Base-by-base conservation (phyloP, 306 rosid genomes). In the Ormosia semicastrata region DNA sequence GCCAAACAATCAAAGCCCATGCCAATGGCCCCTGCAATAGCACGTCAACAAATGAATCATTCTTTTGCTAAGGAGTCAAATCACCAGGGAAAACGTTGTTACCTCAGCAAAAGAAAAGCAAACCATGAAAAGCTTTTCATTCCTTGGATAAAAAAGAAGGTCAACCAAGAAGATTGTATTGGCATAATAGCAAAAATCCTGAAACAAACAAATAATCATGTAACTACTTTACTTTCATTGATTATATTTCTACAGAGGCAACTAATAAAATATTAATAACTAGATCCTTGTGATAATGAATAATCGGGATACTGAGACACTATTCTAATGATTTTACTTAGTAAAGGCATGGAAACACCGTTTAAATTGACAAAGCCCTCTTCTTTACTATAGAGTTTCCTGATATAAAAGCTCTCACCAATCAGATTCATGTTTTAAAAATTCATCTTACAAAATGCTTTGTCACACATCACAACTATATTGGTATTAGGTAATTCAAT, bases 61-160 rank as follows among this genome's bases (percentile, higher is more conserved):
- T 66, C 33, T 66, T 85, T 62, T 32, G 5, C 39, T 12, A 17
- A 62, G 77, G 73, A 76, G 44, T 34, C 73, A 85, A 85, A 24
- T 53, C 41, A 66, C 15, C 14, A 53, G 24, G 4, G 43, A 75
- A 39, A 71, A 67, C 12, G 8, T 41, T 73, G 91, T 82, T 81
- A 95, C 99, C 99, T 95, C 99, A 12, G 99, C 97, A 89, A 95
- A 95, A 41, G 98, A 88, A 89, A 95, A 95, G 90, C 97, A 91
- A 78, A 95, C 85, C 94, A 93, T 84, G 90, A 95, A 95, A 76
- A 95, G 89, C 91, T 93, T 95, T 85, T 93, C 99, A 9, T 95
- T 85, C 85, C 59, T 88, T 18, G 92, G 93, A 89, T 88, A 88
- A 46, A 90, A 86, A 47, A 93, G 94, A 65, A 93, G 99, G 85